Base-by-base conservation (phyloP, 129 eudicot species). In the Lactuca saligna region DNA sequence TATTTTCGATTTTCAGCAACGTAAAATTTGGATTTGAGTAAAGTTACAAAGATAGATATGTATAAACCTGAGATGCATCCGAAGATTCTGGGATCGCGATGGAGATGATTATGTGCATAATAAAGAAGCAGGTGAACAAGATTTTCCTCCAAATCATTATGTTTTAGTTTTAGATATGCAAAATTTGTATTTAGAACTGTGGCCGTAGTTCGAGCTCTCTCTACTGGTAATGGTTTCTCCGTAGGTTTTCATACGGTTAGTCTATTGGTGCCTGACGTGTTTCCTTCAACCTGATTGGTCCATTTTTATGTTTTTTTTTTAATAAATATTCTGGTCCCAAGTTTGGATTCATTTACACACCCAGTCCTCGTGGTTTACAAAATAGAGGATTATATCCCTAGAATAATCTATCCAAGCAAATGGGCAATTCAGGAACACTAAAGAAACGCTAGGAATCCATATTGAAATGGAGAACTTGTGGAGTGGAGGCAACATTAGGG, bases 251-350 rank as follows among this genome's bases (percentile, higher is more conserved):
- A 34, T 31, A 57, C 74, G 42, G 59, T 25, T 25, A 25, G 65
- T 55, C 54, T 8, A 59, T 46, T 33, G 69, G 70, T 61, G 49
- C 17, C 42, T 76, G 70, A 71, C 83, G 87, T 79, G 83, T 79
- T 78, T 79, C 70, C 79, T 63, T 65, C 44, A 11, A 41, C 71
- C 79, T 63, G 42, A 83, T 83, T 79, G 87, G 87, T 74, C 57
- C 70, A 3, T 54, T 65, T 41, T 60, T 12, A 6, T 34, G 1
- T 29, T 58, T 3, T 31, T 70, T 57, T 12, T 41, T 9, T 57
- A 2, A 5, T 56, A 4, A 15, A 5, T 10, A 0, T 46, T 59
- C 11, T 58, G 75, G 75, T 70, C 75, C 35, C 58, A 12, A 10
- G 25, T 20, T 20, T 20, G 25, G 25, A 20, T 20, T 20, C 25